Base-by-base conservation (phyloP, 495 filamentous ascomycete species). In the Staphylotrichum longicolle region DNA sequence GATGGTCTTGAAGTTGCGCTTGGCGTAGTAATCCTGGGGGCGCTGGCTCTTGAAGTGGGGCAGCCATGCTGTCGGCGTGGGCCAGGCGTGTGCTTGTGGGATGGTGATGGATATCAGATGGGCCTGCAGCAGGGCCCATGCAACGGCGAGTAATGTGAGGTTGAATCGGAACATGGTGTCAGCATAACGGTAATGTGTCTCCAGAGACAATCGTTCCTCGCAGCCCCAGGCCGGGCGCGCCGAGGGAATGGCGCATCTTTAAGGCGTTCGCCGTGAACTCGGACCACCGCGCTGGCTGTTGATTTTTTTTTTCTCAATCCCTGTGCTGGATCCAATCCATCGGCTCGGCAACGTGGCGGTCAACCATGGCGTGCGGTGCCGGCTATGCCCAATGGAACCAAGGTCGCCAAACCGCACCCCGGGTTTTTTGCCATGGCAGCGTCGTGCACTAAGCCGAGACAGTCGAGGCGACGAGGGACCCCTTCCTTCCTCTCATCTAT, bases 1-100 rank as follows among this genome's bases (percentile, higher is more conserved):
- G 60, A 77, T 68, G 56, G 72, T 77, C 12, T 66, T 55, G 67
- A 72, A 67, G 61, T 77, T 77, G 64, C 75, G 75, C 50, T 63
- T 32, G 50, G 55, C 54, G 12, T 51, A 70, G 53, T 57, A 15
- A 20, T 30, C 11, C 7, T 39, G 27, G 11, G 61, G 61, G 2
- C 46, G 54, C 15, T 46, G 40, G 50, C 61, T 63, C 55, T 63
- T 63, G 45, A 41, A 63, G 41, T 57, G 54, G 5, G 45, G 45
- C 20, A 30, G 33, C 34, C 44, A 48, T 3, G 10, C 34, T 2
- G 46, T n/a, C 12, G 34, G 57, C 3, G 46, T 60, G 8, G 57
- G 57, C 34, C 15, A 33, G 37, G 57, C 57, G 7, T 44, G n/a
- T 8, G 35, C 56, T 41, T 44, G 46, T 5, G 57, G 48, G 20